phyloP scores from a whole-genome alignment of 495 filamentous ascomycete species.

The Tuber calosporum region DNA sequence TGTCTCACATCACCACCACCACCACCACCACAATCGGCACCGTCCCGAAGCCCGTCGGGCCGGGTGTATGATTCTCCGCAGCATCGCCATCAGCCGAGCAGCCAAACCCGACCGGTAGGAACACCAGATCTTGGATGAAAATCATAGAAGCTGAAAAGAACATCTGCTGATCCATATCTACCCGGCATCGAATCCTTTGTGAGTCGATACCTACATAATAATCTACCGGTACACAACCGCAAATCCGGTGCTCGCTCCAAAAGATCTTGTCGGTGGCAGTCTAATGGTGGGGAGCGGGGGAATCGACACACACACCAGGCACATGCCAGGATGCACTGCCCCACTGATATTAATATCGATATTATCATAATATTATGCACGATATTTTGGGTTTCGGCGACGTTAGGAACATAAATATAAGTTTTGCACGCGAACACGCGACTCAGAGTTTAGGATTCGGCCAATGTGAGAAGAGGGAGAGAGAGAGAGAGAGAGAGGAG shows the following conservation, averaged over 20 bases:
- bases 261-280: not conserved
- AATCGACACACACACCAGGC: not conserved
- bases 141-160: constrained; percentile 5
- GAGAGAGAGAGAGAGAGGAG: not conserved
- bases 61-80: not conserved
- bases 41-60: not conserved
- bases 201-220: not conserved
- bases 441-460: not conserved
- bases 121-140: not conserved
- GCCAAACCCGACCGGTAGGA: not conserved
- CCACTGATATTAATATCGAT: not conserved
- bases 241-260: not conserved
- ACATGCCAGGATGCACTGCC: not conserved
- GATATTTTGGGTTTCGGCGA: not conserved
- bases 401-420: not conserved
- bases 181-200: not conserved
- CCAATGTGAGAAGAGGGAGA: not conserved
- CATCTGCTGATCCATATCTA: not conserved
- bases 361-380: not conserved
- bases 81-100: not conserved
- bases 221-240: not conserved
- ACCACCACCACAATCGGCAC: not conserved
- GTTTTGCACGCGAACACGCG: not conserved
- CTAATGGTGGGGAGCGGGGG: no score
- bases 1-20: not conserved